These are phyloP conservation scores for Neltuma alba DNA, from an alignment of 306 rosid genomes.

Conservation along the genomic window DNA sequence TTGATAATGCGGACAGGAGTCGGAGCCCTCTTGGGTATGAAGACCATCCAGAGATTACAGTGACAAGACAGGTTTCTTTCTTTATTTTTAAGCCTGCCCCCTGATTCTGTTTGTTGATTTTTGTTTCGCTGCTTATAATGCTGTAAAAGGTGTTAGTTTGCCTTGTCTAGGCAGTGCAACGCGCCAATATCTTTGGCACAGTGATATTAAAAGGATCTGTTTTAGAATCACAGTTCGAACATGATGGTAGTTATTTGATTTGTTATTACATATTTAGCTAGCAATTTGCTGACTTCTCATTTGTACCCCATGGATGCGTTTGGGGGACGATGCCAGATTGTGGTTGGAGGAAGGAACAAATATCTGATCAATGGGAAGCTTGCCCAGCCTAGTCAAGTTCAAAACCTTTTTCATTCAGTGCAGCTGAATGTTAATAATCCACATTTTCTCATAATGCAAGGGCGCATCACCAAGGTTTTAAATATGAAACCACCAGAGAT, in stretches of 20 bases:
- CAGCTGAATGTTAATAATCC: slow-evolving; percentile 98
- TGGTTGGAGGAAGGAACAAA: slow-evolving; percentile 97
- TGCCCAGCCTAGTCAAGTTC: slow-evolving; percentile 98
- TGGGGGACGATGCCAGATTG: slow-evolving; percentile 67
- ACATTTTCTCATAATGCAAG: slow-evolving; percentile 98
- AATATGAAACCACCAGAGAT: slow-evolving; percentile 98
- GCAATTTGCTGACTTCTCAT: neutral
- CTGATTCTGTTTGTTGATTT: neutral
- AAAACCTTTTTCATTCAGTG: slow-evolving; percentile 95
- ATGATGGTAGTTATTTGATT: neutral
- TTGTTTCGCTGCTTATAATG: neutral
- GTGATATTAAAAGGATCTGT: neutral
- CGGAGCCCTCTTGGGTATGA: slow-evolving; percentile 92
- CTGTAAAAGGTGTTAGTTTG: neutral
- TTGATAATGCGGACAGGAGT: slow-evolving; percentile 66
- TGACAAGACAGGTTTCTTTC: slow-evolving; percentile 76
- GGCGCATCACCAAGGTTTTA: slow-evolving; percentile 95
- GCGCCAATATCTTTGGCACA: neutral
- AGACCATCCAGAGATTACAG: slow-evolving; percentile 77
- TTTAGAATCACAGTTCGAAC: neutral
- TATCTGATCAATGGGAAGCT: slow-evolving; percentile 93
- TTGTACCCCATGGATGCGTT: slow-evolving; percentile 25
- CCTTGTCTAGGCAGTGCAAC: neutral
- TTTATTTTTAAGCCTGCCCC: neutral
- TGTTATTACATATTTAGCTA: neutral